Conservation (phyloP, 2,329 filamentous ascomycete species). For the Ophiostoma perfectum region DNA sequence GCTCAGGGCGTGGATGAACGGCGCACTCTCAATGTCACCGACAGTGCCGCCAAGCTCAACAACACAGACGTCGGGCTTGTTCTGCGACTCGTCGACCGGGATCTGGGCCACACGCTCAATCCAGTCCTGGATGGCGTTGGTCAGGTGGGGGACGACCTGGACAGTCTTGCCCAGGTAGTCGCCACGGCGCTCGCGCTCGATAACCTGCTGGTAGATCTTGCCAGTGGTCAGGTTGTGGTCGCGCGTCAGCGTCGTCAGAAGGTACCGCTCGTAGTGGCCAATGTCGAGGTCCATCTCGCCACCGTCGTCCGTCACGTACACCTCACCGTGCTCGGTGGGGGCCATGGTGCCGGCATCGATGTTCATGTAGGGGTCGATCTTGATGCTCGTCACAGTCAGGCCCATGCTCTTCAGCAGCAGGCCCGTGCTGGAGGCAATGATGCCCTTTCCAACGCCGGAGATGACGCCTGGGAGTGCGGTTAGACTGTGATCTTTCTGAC, state of each 20-base stretch:
- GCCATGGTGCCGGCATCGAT: conserved; percentile 36
- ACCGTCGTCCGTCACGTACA: conserved; percentile 80
- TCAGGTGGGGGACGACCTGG: conserved; percentile 81
- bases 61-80: conserved; percentile 87
- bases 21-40: conserved; percentile 77
- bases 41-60: conserved; percentile 62
- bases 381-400: conserved; percentile 58
- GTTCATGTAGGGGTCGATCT: conserved; percentile 49
- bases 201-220: conserved; percentile 89
- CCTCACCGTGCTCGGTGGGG: conserved; percentile 65
- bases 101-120: conserved; percentile 79
- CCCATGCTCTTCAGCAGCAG: conserved; percentile 75
- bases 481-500: neutral
- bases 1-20: conserved; percentile 80
- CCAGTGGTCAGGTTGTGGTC: conserved; percentile 98
- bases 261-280: conserved; percentile 61
- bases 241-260: conserved; percentile 71
- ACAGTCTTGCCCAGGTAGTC: conserved; percentile 86
- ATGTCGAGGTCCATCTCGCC: conserved; percentile 59
- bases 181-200: conserved; percentile 58
- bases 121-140: conserved; percentile 87
- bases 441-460: conserved; percentile 29
- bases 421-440: conserved; percentile 38
- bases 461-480: conserved; percentile 26
- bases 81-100: conserved; percentile 77